phyloP scores from a whole-genome alignment of 1,139 yeast genomes.

The Candida glucosophila region DNA sequence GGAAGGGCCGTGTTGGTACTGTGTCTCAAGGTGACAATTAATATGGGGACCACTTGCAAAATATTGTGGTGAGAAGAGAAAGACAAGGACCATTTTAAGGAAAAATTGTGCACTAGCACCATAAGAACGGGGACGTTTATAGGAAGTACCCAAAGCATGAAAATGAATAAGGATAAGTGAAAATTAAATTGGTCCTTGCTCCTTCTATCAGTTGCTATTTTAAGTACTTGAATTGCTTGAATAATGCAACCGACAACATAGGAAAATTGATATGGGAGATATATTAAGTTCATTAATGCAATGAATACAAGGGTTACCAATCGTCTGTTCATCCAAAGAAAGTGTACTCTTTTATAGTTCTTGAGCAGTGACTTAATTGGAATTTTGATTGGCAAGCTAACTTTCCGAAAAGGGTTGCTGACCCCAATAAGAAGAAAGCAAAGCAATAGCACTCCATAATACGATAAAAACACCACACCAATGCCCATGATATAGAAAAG shows the following conservation, averaged over 20 bases:
- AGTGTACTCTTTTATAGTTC: not conserved
- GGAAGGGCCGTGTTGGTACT: conserved; percentile 12
- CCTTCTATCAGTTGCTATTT: conserved; percentile 4
- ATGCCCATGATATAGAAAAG: conserved; percentile 46
- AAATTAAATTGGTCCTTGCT: conserved; percentile 30
- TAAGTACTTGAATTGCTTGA: conserved; percentile 30
- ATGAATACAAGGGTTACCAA: conserved; percentile 14
- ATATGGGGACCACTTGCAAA: conserved; percentile 56
- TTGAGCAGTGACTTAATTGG: too few relatives aligned
- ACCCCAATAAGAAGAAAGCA: conserved; percentile 1
- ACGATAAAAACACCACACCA: conserved; percentile 31
- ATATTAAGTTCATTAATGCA: conserved; percentile 38
- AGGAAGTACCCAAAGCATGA: conserved; percentile 63
- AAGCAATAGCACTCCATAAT: conserved; percentile 8
- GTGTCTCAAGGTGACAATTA: conserved; percentile 41
- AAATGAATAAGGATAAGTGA: conserved; percentile 44
- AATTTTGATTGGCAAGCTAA: too few relatives aligned
- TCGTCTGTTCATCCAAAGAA: conserved; percentile 2
- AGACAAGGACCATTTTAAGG: conserved; percentile 65
- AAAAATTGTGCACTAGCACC: conserved; percentile 62
- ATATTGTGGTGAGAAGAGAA: conserved; percentile 72
- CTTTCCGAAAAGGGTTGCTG: not conserved
- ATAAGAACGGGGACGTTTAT: conserved; percentile 60
- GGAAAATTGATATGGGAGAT: conserved; percentile 75
- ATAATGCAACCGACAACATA: conserved; percentile 49